phyloP scores from a whole-genome alignment of 352 stramenopile species.

The Aphanomyces cochlioides region DNA sequence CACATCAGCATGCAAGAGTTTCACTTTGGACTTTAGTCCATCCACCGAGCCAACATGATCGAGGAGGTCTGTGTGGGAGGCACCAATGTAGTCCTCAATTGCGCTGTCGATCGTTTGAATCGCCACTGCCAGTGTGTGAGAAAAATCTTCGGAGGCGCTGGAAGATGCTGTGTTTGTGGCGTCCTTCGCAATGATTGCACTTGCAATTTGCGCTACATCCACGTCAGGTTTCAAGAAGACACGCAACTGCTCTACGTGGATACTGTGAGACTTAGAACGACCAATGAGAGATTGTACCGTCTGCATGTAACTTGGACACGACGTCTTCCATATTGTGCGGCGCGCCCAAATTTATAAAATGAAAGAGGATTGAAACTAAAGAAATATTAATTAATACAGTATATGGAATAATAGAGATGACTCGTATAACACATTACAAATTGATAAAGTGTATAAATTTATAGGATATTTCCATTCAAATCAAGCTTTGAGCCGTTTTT shows the following conservation, averaged over 20 bases:
- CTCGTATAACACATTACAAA: no score
- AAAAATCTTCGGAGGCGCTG: conserved; percentile 73
- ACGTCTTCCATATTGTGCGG: conserved; percentile 54
- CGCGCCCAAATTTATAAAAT: conserved; percentile 4
- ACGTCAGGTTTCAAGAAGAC: conserved; percentile 72
- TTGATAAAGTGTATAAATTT: no score
- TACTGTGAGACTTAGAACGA: not conserved
- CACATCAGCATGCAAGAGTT: conserved; percentile 53
- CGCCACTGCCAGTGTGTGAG: conserved; percentile 57
- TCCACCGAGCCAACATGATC: conserved; percentile 74
- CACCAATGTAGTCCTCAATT: conserved; percentile 73
- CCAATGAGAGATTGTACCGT: conserved; percentile 40
- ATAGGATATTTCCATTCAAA: not conserved
- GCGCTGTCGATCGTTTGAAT: conserved; percentile 70
- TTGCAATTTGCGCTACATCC: conserved; percentile 75
- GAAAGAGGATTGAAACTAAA: conserved; percentile 16
- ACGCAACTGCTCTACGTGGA: conserved; percentile 53
- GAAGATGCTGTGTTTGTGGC: conserved; percentile 37
- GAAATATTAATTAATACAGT: not conserved
- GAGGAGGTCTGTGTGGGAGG: conserved; percentile 66
- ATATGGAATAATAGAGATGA: no score
- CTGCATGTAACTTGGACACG: conserved; percentile 66
- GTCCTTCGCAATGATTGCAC: conserved; percentile 65
- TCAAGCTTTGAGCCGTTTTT: not conserved
- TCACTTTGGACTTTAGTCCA: conserved; percentile 59